Percentiles rank a stretch among this genome's conserved stretches.
These are phyloP conservation scores for Sphagnum magellanicum DNA, from an alignment of 228 moss, liverwort and hornwort species.

Conservation along the genomic window DNA sequence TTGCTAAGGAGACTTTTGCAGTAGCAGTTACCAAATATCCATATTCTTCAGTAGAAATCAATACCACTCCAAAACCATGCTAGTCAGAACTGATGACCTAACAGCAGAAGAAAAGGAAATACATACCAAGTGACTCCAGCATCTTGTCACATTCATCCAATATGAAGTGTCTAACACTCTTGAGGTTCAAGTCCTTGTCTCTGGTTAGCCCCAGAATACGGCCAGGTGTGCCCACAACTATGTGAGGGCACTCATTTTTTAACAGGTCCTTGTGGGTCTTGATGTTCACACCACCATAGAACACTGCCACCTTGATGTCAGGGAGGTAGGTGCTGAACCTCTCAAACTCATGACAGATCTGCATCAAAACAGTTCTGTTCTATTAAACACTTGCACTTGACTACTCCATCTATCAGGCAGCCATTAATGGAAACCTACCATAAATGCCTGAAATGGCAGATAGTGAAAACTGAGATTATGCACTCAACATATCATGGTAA, in stretches of 20 bases:
- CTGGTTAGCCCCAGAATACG: conserved; percentile 85
- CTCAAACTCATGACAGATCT: conserved; percentile 98
- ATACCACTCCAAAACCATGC: not conserved
- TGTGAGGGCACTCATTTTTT: conserved; percentile 98
- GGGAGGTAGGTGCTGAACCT: conserved; percentile 94
- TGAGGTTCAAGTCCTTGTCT: conserved; percentile 91
- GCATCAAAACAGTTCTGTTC: not conserved
- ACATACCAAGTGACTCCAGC: conserved; percentile 96
- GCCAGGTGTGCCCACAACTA: conserved; percentile 92
- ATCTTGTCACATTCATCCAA: conserved; percentile 99
- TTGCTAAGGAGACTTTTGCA: not conserved
- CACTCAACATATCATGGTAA: too few species aligned
- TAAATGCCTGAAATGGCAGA: too few species aligned
- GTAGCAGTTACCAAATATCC: not conserved
- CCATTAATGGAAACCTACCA: too few species aligned
- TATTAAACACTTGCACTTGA: too few species aligned
- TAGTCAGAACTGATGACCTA: not conserved
- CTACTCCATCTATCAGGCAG: too few species aligned
- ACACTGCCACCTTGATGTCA: conserved; percentile 94
- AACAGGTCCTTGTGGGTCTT: conserved; percentile 93
- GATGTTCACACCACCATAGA: conserved; percentile 96
- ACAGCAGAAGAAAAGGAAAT: conserved; percentile 6
- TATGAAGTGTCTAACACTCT: conserved; percentile 98
- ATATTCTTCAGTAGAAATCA: not conserved
- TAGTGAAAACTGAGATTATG: too few species aligned